Evolutionary conservation across 352 stramenopile species (phyloP), one percentile per base, ranked within the genome.

Genomic region (Globisporangium splendens): DNA sequence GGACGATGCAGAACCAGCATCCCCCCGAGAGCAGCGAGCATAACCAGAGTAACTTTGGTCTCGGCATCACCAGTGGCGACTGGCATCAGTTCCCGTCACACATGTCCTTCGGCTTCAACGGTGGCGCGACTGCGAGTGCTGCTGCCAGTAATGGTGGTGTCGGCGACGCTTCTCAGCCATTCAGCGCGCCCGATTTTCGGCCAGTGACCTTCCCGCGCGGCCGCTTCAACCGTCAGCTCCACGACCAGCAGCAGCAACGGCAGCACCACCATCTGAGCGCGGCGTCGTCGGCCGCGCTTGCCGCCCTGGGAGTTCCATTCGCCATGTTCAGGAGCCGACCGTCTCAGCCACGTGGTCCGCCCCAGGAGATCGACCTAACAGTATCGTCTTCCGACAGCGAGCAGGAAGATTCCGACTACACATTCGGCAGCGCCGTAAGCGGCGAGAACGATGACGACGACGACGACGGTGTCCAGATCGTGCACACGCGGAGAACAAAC

Each of bases 291-390:
- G 10, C 54, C 22, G 56, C 54, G 33, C 15, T 33, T 28, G 20
- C 38, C 10, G 24, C n/a, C 12, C 10, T 44, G 3, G 39, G 44
- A 11, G 51, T 31, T 12, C 51, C 51, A 1, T 58, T 58, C 22
- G n/a, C 14, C 22, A 58, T 58, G 39, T n/a, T 58, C 33, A 46
- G n/a, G 13, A 33, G 52, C 17, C 53, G 41, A 46, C 31, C 49
- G 20, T 12, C 42, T 35, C 28, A 35, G 28, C 28, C 28, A 6
- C 28, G 28, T 0, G 39, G 41, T 38, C 67, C 54, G 3, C 62
- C 66, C 3, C 66, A 83, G 47, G 70, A 86, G 47, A 92, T 92
- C 50, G 82, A 92, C 35, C 61, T 92, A 39, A 92, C 82, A 7
- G 54, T 83, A 18, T 85, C 75, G 2, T 77, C 74, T 0, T 78